phyloP scores from a whole-genome alignment of 2,329 filamentous ascomycete species.

The Xylaria digitata region DNA sequence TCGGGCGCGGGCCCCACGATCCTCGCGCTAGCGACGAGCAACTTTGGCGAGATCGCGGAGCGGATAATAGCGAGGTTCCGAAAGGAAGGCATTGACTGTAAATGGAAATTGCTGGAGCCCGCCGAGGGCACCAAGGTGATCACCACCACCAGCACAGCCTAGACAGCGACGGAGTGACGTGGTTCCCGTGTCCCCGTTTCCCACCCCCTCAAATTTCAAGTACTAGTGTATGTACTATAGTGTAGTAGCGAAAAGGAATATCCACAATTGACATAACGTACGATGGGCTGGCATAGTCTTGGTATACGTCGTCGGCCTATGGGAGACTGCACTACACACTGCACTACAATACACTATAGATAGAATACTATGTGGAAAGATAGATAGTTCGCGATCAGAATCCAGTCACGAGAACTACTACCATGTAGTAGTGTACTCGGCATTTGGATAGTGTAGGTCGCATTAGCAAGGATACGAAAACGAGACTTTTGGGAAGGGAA shows the following conservation, averaged over 20 bases:
- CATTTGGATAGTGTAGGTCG: not conserved
- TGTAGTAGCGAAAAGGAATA: no score
- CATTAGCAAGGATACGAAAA: slow-evolving; percentile 1
- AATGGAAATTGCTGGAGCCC: slow-evolving; percentile 89
- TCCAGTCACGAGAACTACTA: not conserved
- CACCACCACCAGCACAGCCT: not conserved
- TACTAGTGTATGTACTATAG: no score
- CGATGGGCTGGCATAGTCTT: no score
- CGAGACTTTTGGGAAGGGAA: not conserved
- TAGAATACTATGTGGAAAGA: not conserved
- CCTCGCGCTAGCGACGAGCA: slow-evolving; percentile 86
- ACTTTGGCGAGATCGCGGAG: slow-evolving; percentile 87
- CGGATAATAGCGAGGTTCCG: slow-evolving; percentile 81
- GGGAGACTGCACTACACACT: no score
- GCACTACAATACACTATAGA: not conserved
- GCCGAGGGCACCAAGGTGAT: slow-evolving; percentile 72
- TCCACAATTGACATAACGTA: no score
- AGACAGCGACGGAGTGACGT: slow-evolving; percentile 21
- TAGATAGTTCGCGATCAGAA: not conserved
- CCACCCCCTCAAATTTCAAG: not conserved
- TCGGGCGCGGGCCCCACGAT: slow-evolving; percentile 97
- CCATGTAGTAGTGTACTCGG: not conserved
- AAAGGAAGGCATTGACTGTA: slow-evolving; percentile 78
- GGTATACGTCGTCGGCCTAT: no score
- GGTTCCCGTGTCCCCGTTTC: not conserved